Evolutionary conservation across 2,329 filamentous ascomycete genomes (phyloP).

Genomic region (Neocucurbitaria cava): DNA sequence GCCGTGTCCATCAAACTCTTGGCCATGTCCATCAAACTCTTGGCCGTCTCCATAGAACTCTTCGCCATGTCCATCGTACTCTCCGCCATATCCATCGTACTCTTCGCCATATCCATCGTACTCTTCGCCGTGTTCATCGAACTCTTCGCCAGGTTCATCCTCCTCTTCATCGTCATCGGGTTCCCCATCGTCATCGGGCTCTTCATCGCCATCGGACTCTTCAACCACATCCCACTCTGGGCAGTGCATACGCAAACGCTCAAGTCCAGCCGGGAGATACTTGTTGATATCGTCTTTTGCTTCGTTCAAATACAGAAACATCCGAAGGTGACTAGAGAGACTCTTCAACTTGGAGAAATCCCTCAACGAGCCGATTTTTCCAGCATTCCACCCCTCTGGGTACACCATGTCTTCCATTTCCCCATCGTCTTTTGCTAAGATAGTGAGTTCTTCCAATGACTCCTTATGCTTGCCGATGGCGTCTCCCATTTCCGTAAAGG

Average conservation of each 20-base stretch:
- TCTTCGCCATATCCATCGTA: too few species aligned
- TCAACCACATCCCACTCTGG: neutral
- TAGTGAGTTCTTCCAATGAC: neutral
- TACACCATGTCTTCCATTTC: neutral
- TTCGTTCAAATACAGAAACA: neutral
- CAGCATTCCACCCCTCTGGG: neutral
- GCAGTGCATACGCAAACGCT: neutral
- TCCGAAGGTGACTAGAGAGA: neutral
- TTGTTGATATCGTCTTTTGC: neutral
- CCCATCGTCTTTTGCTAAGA: neutral
- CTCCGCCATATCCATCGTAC: too few species aligned
- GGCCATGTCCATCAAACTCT: too few species aligned
- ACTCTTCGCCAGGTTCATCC: too few species aligned
- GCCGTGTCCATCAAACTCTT: too few species aligned
- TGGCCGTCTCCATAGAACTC: too few species aligned
- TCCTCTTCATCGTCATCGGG: too few species aligned
- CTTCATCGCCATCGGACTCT: neutral
- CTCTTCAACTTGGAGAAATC: neutral
- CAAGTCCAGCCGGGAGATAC: neutral
- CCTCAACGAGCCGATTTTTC: constrained; percentile 4
- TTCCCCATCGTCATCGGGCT: neutral
- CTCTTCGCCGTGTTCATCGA: too few species aligned
- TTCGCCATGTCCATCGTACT: too few species aligned
- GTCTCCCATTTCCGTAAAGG: constrained; percentile 5
- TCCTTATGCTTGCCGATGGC: constrained; percentile 6